Evolutionary conservation across 192 early-diverging fungal species (phyloP).

Genomic region (Diversispora eburnea): DNA sequence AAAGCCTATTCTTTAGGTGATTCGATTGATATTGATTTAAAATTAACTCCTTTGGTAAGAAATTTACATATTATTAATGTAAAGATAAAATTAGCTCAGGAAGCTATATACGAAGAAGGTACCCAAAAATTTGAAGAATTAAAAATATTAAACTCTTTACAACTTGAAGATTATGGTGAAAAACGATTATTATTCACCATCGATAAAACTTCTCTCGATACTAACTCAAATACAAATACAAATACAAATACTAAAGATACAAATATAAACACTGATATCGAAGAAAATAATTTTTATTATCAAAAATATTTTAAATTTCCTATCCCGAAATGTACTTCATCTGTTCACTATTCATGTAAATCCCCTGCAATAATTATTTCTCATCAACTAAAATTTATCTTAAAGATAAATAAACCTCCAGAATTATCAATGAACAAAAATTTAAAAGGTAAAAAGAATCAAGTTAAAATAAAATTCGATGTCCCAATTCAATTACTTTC

Average conservation of each 20-base stretch:
- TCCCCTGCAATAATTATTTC: neutral
- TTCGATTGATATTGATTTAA: neutral
- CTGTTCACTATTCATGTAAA: neutral
- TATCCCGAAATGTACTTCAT: neutral
- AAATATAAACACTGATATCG: neutral
- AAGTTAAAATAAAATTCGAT: neutral
- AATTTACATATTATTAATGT: neutral
- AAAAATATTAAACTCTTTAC: neutral
- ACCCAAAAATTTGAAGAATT: slow-evolving; percentile 3
- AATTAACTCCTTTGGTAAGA: neutral
- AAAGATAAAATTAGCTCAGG: neutral
- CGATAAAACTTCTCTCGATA: neutral
- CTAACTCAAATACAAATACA: neutral
- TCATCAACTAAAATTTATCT: slow-evolving; percentile 1
- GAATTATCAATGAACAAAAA: neutral
- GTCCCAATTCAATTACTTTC: slow-evolving; percentile 8
- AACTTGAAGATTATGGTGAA: neutral
- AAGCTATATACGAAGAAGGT: neutral
- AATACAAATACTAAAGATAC: neutral
- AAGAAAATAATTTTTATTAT: neutral
- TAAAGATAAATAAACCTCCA: neutral
- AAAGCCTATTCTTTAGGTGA: slow-evolving; percentile 10
- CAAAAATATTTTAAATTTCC: neutral
- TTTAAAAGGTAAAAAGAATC: neutral
- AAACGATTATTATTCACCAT: neutral